A percentile compares a stretch with the other conserved stretches of the same genome.
phyloP scores from a whole-genome alignment of 2,329 filamentous ascomycete species.

The Diaporthe nobilis region DNA sequence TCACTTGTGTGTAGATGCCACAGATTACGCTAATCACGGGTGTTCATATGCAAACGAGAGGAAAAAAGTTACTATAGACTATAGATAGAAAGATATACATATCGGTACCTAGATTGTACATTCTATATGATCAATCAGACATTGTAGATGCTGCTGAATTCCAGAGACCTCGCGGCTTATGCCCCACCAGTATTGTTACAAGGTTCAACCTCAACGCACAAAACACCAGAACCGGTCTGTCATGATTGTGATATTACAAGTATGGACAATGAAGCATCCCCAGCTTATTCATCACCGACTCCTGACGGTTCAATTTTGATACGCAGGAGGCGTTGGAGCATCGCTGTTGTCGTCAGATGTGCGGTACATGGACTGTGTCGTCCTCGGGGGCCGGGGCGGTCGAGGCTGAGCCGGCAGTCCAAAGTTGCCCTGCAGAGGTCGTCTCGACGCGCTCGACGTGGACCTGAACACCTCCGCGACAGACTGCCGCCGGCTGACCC shows the following conservation, averaged over 20 bases:
- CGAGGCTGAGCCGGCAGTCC: constrained; percentile 7
- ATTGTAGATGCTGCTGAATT: background rate
- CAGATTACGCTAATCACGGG: no score
- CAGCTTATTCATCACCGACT: no score
- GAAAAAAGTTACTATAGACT: background rate
- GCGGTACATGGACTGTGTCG: constrained; percentile 20
- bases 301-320: background rate
- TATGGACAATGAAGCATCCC: background rate
- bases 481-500: constrained; percentile 36
- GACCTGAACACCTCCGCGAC: constrained; percentile 1
- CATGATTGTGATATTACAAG: background rate
- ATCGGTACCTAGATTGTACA: background rate
- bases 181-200: constrained; percentile 5
- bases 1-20: background rate
- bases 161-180: background rate
- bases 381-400: background rate
- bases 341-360: background rate
- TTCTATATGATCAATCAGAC: background rate
- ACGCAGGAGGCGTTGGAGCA: background rate
- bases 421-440: background rate
- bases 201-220: background rate
- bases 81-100: background rate
- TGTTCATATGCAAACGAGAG: background rate
- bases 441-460: background rate
- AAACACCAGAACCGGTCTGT: background rate